These are phyloP conservation scores for Leccinum aurantiacum DNA, from an alignment of 768 basidiomycete genomes.

Conservation along the genomic window DNA sequence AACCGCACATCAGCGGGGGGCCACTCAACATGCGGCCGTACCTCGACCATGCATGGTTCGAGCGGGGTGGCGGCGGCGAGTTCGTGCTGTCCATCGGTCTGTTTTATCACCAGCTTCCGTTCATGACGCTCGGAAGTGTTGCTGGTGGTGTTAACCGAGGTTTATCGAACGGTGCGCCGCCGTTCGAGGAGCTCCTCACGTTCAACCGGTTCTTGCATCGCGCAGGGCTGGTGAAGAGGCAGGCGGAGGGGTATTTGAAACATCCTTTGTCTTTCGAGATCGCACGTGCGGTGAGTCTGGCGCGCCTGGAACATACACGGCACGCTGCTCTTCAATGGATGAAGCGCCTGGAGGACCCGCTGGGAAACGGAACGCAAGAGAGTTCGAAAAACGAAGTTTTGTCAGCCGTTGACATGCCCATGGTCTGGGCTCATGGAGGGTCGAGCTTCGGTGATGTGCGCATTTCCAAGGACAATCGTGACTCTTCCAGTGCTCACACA, in stretches of 20 bases:
- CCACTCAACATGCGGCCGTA: conserved; percentile 37
- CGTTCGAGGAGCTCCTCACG: conserved; percentile 43
- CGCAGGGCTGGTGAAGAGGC: conserved; percentile 37
- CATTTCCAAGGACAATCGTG: background rate
- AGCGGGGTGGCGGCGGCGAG: conserved; percentile 44
- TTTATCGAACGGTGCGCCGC: conserved; percentile 32
- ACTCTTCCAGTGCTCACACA: no score
- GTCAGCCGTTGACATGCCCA: conserved; percentile 4
- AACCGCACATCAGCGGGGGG: background rate
- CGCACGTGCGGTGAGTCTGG: conserved; percentile 11
- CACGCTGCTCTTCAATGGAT: conserved; percentile 24
- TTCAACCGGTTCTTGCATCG: conserved; percentile 48
- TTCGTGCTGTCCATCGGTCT: conserved; percentile 45
- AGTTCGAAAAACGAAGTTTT: background rate
- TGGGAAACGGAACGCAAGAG: background rate
- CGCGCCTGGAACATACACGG: background rate
- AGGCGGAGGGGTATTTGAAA: conserved; percentile 33
- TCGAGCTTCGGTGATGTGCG: conserved; percentile 33
- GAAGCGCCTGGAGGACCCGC: conserved; percentile 10
- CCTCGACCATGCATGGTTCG: conserved; percentile 48
- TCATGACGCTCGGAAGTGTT: conserved; percentile 41
- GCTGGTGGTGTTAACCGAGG: background rate
- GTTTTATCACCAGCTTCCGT: conserved; percentile 44
- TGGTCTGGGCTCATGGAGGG: conserved; percentile 17
- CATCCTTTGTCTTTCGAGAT: conserved; percentile 53